Evolutionary conservation across 1,284 basidiomycete species (phyloP), one percentile per base, ranked within the genome.

Genomic region (Stereum hirsutum): DNA sequence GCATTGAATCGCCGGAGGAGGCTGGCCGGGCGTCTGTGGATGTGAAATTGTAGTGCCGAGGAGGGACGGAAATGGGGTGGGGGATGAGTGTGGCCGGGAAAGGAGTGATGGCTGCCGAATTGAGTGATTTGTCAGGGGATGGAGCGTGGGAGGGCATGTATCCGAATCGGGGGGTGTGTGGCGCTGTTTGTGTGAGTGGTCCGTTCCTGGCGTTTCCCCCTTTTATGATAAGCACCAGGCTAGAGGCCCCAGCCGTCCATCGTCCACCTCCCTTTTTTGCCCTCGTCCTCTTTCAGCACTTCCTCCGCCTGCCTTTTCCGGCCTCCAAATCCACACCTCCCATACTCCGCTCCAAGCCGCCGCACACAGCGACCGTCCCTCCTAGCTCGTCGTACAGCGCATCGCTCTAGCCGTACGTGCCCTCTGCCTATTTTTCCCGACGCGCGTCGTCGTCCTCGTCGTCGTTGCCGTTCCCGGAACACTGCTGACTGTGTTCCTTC

Each of bases 371-470:
- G 25, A n/a, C 23, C 12, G 17, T 36, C n/a, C 30, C 34, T 39
- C 34, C 32, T 10, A 14, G n/a, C 10, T 28, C n/a, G n/a, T n/a
- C n/a, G n/a, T n/a, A n/a, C n/a, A n/a, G n/a, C n/a, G n/a, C n/a
- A n/a, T n/a, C n/a, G n/a, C n/a, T n/a, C n/a, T n/a, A n/a, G n/a
- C n/a, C n/a, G n/a, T n/a, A n/a, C n/a, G n/a, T n/a, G n/a, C n/a
- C n/a, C n/a, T n/a, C n/a, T n/a, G n/a, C 48, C 44, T 43, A 47
- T 42, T 35, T 25, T 17, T n/a, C 10, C 44, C 44, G 46, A n/a
- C 20, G 56, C 61, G 57, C 57, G 68, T 67, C 65, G 66, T 64
- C 60, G 65, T 60, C n/a, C n/a, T 66, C 63, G 57, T 62, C 58
- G 52, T 59, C 51, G 49, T 42, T 46, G 49, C 26, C 48, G 52